Base-by-base conservation (phyloP, 495 filamentous ascomycete species). In the Gamarada debralockiae region DNA sequence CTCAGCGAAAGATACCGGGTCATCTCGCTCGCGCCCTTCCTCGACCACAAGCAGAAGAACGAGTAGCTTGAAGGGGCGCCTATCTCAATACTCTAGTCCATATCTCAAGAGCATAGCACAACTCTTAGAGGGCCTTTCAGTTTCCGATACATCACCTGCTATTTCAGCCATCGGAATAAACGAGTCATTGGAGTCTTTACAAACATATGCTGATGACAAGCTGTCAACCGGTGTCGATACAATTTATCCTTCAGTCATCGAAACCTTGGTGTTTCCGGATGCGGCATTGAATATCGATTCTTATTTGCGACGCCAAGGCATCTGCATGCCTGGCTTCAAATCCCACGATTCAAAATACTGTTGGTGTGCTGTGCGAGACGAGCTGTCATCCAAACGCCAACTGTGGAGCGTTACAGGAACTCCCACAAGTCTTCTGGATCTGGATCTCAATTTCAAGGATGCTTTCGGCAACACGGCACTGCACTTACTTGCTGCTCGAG, bases 391-490 rank as follows among this genome's bases (percentile, higher is more conserved):
- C 14, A 37, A 45, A 22, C 12, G 3, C n/a, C 20, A 36, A 22
- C 14, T 36, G 8, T 43, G 38, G 38, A 24, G 21, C 15, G 25
- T 45, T 7, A 17, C 3, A 24, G 23, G 36, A 8, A 23, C 39
- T 2, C 40, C 27, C 22, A 3, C n/a, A 24, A 34, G 17, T 42
- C 50, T 66, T 3, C 52, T 57, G 0, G 51, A 65, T 20, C 51
- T 41, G 14, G 55, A 56, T 10, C 29, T 64, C 37, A 18, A 21
- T 17, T 50, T 60, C 8, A 47, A 31, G 8, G 75, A 78, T 42
- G 21, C 40, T 12, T 76, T 73, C 48, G 69, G 71, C 0, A 76
- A 78, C 55, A 76, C 73, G 0, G 51, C 61, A 0, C 64, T 78
- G 10, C 74, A 77, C 49, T 51, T 68, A 29, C 60, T 75, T 27